Conservation (phyloP, 225 moss, liverwort and hornwort genomes). For the Straminergon stramineum region DNA sequence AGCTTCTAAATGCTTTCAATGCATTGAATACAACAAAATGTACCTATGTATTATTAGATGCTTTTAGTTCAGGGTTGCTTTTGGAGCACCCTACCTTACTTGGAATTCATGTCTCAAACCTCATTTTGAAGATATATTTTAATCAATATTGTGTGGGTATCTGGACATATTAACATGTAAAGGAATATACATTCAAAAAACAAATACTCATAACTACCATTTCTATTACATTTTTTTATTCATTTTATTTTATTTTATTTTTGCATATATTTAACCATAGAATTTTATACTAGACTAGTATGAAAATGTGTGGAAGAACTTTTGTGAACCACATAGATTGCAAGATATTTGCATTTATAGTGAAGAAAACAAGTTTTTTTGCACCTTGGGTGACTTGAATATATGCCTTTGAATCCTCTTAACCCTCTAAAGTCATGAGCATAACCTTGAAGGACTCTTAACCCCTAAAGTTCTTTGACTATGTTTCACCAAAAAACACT, state of each 20-base stretch:
- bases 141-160: fast-evolving
- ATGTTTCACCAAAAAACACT: too few species aligned
- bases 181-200: too few species aligned
- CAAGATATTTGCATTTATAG: neutral
- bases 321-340: fast-evolving
- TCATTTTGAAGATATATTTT: neutral
- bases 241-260: too few species aligned
- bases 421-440: fast-evolving
- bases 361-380: neutral
- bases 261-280: neutral
- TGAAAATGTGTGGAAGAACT: neutral
- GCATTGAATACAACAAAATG: neutral
- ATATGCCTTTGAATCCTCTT: neutral
- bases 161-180: fast-evolving
- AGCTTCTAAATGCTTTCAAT: too few species aligned
- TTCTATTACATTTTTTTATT: neutral
- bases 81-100: neutral
- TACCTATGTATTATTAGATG: neutral
- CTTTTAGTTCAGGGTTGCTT: neutral
- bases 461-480: too few species aligned
- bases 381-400: fast-evolving
- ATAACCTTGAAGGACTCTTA: neutral
- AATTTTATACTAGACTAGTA: neutral
- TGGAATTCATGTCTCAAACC: neutral
- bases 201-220: neutral